Evolutionary conservation across 2,329 filamentous ascomycete species (phyloP), one percentile per base, ranked within the genome.

Genomic region (Lachnellula arida): DNA sequence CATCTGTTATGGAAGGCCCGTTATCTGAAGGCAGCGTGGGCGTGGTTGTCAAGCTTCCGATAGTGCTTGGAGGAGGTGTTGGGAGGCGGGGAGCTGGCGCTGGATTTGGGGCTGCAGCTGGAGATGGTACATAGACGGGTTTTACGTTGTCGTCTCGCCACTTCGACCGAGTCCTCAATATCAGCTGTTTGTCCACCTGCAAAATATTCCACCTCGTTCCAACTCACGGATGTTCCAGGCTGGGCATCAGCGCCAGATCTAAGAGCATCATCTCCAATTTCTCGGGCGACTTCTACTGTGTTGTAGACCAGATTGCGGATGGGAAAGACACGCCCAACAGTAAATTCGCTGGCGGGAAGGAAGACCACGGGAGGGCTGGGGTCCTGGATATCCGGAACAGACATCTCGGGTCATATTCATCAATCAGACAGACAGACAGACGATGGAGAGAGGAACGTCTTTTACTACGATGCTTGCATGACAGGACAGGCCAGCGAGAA

Each of bases 291-390:
- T 22, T 22, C 25, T 2, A 44, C 43, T 4, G 28, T 48, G 32
- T 39, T 55, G 35, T 39, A 34, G 17, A 64, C 35, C 19, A 65
- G 51, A 59, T 61, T 62, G 22, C 64, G 59, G 35, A 66, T 65
- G 7, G 64, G 63, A 53, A 64, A 65, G 5, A 66, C 52, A 2
- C 64, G 59, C 40, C 64, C 64, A 22, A 62, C 53, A 5, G 32
- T 46, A 25, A 65, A 60, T 9, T 60, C 57, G n/a, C 55, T 52
- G 39, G 56, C 19, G 5, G 58, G 47, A 32, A 57, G 50, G 49
- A 65, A 64, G 11, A 48, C 54, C 19, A 61, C 55, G 28, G 60
- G 56, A 17, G 40, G 28, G 2, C 15, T 15, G n/a, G 37, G 9
- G 37, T 60, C 57, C 37, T 59, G 40, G 22, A 58, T 17, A 3